phyloP scores from a whole-genome alignment of 2,329 filamentous ascomycete species.

The Aspergillus ibericus region DNA sequence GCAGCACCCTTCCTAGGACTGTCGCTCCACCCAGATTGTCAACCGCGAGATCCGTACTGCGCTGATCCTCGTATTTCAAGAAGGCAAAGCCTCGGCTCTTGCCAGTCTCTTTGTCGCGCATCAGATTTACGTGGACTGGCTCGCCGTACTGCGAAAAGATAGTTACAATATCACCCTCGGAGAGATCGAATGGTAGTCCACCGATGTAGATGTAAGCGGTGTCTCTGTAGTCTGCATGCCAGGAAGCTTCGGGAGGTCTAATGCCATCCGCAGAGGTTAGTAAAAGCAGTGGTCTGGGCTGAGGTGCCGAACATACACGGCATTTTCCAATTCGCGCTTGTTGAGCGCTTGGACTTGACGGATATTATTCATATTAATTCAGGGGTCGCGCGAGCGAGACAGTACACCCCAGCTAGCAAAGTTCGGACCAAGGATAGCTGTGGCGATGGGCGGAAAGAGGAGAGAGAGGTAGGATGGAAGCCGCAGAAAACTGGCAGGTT shows the following conservation, averaged over 20 bases:
- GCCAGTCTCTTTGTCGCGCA: constrained; percentile 92
- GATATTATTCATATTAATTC: constrained; percentile 78
- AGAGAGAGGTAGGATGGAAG: neutral
- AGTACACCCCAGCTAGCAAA: too few relatives aligned
- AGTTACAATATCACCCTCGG: constrained; percentile 91
- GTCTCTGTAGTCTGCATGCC: constrained; percentile 97
- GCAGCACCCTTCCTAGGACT: constrained; percentile 74
- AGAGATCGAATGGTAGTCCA: constrained; percentile 85
- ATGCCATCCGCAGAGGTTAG: neutral
- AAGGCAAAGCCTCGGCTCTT: constrained; percentile 94
- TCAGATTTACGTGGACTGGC: constrained; percentile 87
- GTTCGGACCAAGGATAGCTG: neutral
- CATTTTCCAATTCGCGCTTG: constrained; percentile 88
- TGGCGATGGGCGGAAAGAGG: neutral
- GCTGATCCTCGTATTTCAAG: constrained; percentile 97
- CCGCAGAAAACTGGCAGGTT: constrained; percentile 7
- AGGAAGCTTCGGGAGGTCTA: constrained; percentile 82
- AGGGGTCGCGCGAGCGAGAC: neutral
- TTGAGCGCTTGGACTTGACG: constrained; percentile 91
- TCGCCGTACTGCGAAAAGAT: constrained; percentile 98
- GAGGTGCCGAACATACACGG: constrained; percentile 61
- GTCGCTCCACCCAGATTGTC: constrained; percentile 90
- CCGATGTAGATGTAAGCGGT: constrained; percentile 97
- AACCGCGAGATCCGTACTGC: constrained; percentile 91
- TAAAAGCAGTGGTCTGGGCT: constrained; percentile 5